Conservation (phyloP, 208 protist species). For the Leishmania tarentolae region DNA sequence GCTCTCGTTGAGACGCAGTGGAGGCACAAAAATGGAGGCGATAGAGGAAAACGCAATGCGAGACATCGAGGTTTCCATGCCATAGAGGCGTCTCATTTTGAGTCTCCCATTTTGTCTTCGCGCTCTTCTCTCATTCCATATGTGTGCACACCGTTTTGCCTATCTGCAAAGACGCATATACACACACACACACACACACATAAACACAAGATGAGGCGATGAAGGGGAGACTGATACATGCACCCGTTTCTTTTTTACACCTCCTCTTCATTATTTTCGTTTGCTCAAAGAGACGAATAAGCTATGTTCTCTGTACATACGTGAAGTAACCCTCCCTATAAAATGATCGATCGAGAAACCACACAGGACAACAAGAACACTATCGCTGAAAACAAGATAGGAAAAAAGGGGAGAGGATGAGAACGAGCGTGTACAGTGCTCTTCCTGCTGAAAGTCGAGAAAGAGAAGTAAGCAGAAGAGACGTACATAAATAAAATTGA, state of each 20-base stretch:
- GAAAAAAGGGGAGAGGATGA: neutral
- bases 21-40: neutral
- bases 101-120: neutral
- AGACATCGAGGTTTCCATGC: neutral
- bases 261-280: neutral
- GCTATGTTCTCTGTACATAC: neutral
- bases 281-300: neutral
- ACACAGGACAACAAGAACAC: neutral
- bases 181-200: neutral
- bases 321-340: neutral
- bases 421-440: neutral
- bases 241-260: neutral
- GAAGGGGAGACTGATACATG: neutral
- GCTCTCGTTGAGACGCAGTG: neutral
- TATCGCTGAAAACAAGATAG: neutral
- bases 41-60: neutral
- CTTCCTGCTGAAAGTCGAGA: neutral
- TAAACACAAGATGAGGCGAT: neutral
- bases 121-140: neutral
- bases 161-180: neutral
- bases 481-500: neutral
- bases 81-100: neutral
- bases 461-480: neutral
- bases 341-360: neutral
- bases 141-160: neutral